Evolutionary conservation across 306 rosid species (phyloP).

Genomic region (Rubus parviflorus): DNA sequence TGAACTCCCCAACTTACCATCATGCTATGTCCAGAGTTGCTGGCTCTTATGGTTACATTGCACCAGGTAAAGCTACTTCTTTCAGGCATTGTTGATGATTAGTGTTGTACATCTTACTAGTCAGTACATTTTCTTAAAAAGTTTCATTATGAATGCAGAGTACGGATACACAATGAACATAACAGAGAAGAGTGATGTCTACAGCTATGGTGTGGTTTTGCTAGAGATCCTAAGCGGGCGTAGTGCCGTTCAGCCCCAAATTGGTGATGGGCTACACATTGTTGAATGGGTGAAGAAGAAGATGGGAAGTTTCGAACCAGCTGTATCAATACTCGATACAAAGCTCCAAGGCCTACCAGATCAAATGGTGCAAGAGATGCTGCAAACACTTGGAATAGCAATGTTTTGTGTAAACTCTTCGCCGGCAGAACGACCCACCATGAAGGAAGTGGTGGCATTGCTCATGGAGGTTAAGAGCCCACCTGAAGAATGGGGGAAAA

Average conservation of each 20-base stretch:
- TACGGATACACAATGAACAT: constrained; percentile 98
- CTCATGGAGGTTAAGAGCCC: constrained; percentile 87
- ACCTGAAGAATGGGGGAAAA: constrained; percentile 85
- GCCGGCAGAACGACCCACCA: constrained; percentile 78
- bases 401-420: constrained; percentile 97
- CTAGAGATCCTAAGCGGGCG: constrained; percentile 90
- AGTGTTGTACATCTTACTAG: constrained; percentile 4
- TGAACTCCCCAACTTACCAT: constrained; percentile 77
- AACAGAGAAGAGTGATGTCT: constrained; percentile 97
- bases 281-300: constrained; percentile 99
- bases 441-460: constrained; percentile 96
- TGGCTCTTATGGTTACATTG: constrained; percentile 96
- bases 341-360: constrained; percentile 91
- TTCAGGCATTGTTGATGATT: background rate
- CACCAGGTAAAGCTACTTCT: constrained; percentile 65
- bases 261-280: constrained; percentile 86
- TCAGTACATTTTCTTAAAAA: constrained; percentile 15
- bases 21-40: constrained; percentile 98
- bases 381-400: constrained; percentile 96
- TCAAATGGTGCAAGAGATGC: constrained; percentile 98
- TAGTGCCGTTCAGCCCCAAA: constrained; percentile 70
- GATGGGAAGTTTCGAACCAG: constrained; percentile 97
- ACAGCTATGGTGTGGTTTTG: constrained; percentile 92
- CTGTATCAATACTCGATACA: constrained; percentile 69
- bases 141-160: constrained; percentile 49